Evolutionary conservation across 1,284 basidiomycete species (phyloP), one percentile per base, ranked within the genome.

Genomic region (Microbotryum intermedium): DNA sequence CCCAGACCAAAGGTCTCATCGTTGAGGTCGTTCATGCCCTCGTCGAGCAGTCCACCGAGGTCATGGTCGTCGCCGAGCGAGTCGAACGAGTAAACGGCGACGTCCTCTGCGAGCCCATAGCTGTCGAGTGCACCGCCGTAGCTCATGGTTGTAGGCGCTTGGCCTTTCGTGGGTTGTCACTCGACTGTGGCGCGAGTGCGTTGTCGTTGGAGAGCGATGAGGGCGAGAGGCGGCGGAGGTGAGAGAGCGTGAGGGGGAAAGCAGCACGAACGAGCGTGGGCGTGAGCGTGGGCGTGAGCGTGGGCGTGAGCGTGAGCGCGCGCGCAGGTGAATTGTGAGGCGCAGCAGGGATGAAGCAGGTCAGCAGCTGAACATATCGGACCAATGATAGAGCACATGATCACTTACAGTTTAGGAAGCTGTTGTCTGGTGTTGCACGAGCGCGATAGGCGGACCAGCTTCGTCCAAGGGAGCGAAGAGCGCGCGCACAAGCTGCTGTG

Each of bases 1-100:
- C 58, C 71, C 46, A 77, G 81, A 44, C 93, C 94, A 77, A 98
- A 98, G 2, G 94, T 98, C 78, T 95, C 91, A 72, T 95, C 90
- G 75, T 97, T 95, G 69, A 91, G 74, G 66, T 92, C 90, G 78
- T 95, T 91, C 53, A 84, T 84, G 44, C 84, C 85, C 74, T 97
- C 94, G 70, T 87, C 84, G 61, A 97, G 81, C 60, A 83, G 83
- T 75, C 89, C 87, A 50, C 87, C 91, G 11, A 93, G 83, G n/a
- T 87, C 87, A 76, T 92, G 89, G 73, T 90, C 90, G 68, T 84
- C 85, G 52, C 90, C 89, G 30, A 46, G 52, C 1, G 45, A 34
- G 29, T 47, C 73, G 72, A 76, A 77, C 44, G 73, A 72, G 65
- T 77, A 77, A 8, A 77, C 77, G 52, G 76, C 76, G 66, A 95